Conservation (phyloP, 371 early-diverging fungal species). For the Mortierella sp. region DNA sequence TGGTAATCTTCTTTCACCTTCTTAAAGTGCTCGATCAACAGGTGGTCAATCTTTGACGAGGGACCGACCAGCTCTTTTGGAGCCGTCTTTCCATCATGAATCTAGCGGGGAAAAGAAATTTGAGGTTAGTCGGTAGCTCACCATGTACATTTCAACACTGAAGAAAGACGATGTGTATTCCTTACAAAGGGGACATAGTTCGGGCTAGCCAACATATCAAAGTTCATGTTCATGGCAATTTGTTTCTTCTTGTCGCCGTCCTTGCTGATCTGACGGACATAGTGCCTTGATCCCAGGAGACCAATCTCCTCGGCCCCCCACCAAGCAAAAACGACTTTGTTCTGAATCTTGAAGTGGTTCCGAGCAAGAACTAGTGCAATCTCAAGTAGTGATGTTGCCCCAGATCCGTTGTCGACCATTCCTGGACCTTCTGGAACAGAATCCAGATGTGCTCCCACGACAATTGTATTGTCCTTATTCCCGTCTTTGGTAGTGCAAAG, state of each 20-base stretch:
- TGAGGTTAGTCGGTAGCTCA: background rate
- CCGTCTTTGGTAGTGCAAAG: constrained; percentile 39
- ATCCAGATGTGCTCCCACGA: constrained; percentile 59
- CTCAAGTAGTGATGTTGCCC: constrained; percentile 72
- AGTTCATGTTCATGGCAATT: constrained; percentile 74
- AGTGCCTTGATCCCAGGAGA: constrained; percentile 76
- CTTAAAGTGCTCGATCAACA: constrained; percentile 69
- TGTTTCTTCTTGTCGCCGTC: constrained; percentile 48
- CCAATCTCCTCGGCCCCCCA: constrained; percentile 87
- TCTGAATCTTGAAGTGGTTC: constrained; percentile 58
- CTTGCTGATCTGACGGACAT: constrained; percentile 55
- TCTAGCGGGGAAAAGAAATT: constrained; percentile 29
- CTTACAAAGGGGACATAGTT: constrained; percentile 72
- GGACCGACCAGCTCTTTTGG: constrained; percentile 51
- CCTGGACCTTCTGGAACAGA: constrained; percentile 75
- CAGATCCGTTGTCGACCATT: constrained; percentile 80
- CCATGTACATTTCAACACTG: background rate
- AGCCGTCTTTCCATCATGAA: constrained; percentile 57
- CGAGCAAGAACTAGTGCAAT: constrained; percentile 61
- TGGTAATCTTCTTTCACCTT: constrained; percentile 34
- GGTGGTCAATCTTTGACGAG: constrained; percentile 61
- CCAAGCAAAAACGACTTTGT: constrained; percentile 66
- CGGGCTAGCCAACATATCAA: constrained; percentile 84
- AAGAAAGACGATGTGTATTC: background rate
- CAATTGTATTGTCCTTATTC: constrained; percentile 27